phyloP scores from a whole-genome alignment of 2,329 filamentous ascomycete genomes.

The Claviceps pazoutovae region DNA sequence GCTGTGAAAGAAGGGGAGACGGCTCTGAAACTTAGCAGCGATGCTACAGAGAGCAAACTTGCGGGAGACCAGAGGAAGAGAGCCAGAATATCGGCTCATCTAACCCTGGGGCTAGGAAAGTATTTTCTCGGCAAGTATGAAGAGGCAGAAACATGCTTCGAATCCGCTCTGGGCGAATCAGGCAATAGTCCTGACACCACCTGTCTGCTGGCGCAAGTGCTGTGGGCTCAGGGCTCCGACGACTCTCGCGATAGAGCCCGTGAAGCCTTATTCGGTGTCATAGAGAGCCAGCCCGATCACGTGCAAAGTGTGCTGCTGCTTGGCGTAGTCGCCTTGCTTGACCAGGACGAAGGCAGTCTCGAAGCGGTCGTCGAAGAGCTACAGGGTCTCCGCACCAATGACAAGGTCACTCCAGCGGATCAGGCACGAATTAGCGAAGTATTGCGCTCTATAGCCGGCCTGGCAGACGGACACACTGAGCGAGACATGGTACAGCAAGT shows the following conservation, averaged over 20 bases:
- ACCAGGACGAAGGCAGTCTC: constrained; percentile 63
- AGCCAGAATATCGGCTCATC: constrained; percentile 66
- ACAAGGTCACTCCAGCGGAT: constrained; percentile 47
- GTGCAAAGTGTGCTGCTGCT: constrained; percentile 69
- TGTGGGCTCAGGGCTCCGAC: constrained; percentile 78
- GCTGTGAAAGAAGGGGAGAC: constrained; percentile 71
- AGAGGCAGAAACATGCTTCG: constrained; percentile 65
- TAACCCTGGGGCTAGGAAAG: constrained; percentile 72
- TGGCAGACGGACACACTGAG: constrained; percentile 34
- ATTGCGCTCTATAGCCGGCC: constrained; percentile 55
- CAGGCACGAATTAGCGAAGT: constrained; percentile 60
- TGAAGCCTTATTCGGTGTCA: constrained; percentile 64
- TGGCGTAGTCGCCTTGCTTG: constrained; percentile 70
- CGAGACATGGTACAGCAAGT: constrained; percentile 48
- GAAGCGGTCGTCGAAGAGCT: constrained; percentile 73
- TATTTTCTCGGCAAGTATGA: constrained; percentile 56
- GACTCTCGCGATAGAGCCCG: constrained; percentile 63
- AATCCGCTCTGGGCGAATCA: constrained; percentile 65
- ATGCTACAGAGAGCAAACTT: constrained; percentile 54
- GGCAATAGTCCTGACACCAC: constrained; percentile 66
- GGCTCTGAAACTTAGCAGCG: constrained; percentile 63
- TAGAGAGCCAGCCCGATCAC: constrained; percentile 61
- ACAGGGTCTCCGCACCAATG: constrained; percentile 53
- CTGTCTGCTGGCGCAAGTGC: constrained; percentile 75
- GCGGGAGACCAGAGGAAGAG: constrained; percentile 50